Percentiles rank a stretch among this genome's conserved stretches.
Conservation (phyloP, 2,329 filamentous ascomycete species). For the Colletotrichum agaves region DNA sequence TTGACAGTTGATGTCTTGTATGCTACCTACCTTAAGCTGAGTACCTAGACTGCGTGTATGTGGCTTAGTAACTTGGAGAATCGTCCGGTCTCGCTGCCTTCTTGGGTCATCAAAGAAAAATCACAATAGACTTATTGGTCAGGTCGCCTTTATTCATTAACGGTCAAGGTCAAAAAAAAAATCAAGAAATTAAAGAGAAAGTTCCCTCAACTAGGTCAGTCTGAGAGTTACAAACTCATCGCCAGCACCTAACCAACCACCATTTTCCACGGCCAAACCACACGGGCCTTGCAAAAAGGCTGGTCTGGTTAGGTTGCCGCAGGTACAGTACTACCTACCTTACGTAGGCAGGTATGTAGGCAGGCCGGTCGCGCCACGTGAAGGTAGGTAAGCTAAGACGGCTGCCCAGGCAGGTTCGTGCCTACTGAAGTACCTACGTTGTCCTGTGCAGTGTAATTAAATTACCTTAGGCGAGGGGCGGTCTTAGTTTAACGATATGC, state of each 20-base stretch:
- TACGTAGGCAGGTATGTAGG: background rate
- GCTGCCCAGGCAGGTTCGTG: background rate
- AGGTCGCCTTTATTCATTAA: background rate
- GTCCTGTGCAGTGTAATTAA: background rate
- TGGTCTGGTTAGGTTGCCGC: background rate
- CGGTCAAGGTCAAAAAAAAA: background rate
- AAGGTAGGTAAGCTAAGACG: slow-evolving; percentile 27
- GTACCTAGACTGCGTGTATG: background rate
- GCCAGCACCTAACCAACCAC: slow-evolving; percentile 11
- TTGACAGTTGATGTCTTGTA: background rate
- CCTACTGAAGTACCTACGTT: background rate
- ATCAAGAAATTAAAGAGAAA: background rate
- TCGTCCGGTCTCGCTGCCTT: background rate
- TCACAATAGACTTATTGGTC: background rate
- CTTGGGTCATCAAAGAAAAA: background rate
- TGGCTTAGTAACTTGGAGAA: background rate
- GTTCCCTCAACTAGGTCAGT: background rate
- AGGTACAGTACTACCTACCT: too few species aligned
- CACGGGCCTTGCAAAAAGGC: background rate
- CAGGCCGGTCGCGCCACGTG: slow-evolving; percentile 25
- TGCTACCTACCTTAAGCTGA: too few species aligned
- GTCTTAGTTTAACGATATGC: slow-evolving; percentile 30
- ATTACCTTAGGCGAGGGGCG: background rate
- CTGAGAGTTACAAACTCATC: slow-evolving; percentile 28
- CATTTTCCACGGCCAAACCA: background rate